Base-by-base conservation (phyloP, 2,329 filamentous ascomycete species). In the Verticillium zaregamsianum region DNA sequence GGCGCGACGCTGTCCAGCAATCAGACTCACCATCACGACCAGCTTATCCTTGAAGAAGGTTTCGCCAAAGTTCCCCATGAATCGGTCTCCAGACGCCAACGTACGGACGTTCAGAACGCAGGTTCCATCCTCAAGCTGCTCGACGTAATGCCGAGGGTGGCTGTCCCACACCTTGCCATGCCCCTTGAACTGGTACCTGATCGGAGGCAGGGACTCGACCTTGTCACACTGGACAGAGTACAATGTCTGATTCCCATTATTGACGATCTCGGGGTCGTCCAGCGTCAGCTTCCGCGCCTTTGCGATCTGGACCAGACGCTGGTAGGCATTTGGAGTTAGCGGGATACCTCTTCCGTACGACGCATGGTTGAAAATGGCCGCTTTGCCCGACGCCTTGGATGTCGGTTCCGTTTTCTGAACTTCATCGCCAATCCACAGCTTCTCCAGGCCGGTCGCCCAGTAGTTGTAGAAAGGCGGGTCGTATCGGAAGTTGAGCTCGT, bases 31-130 rank as follows among this genome's bases (percentile, higher is more conserved):
- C 25, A 61, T 57, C 9, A 65, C 59, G n/a, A 65, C 59, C 45
- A 62, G 62, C 61, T 66, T 66, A 54, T 66, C 65, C 59, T 65
- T 67, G 31, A 62, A 58, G 39, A 67, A 67, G 0, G 62, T 64
- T 45, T 66, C 66, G 40, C 66, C 66, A 60, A 67, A 67, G 54
- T 65, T 66, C 6, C 66, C 66, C n/a, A 67, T 64, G 61, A 65
- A 67, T 32, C 59, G 59, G 31, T 65, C 63, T 39, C 63, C 64
- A 8, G 49, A 63, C 15, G 64, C 64, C 32, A 64, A 58, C 15
- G 61, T 55, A n/a, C 66, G 60, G 14, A 65, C 64, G 39, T 67
- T 65, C 33, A 67, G 55, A 35, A 63, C 63, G 40, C 66, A 67
- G 40, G 60, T 66, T 14, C 63, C 63, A 32, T 66, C 61, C 11